These are phyloP conservation scores for Zopfia rhizophila DNA, from an alignment of 2,329 filamentous ascomycete genomes.

Conservation along the genomic window DNA sequence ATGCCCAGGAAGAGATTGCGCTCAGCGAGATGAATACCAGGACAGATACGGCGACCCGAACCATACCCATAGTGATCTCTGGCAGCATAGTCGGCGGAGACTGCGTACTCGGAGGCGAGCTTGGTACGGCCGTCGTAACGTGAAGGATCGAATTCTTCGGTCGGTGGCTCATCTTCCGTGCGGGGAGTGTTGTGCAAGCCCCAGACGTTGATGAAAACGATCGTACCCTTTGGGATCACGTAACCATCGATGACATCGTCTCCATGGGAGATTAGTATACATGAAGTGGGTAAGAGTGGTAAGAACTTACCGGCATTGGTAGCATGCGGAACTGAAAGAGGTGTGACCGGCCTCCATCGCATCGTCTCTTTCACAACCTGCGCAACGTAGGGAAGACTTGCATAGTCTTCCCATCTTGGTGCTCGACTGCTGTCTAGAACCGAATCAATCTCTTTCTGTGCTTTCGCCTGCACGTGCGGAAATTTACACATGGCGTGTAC, in stretches of 20 bases:
- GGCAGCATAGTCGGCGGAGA: conserved; percentile 2
- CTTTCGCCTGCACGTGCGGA: conserved; percentile 39
- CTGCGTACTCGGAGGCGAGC: conserved; percentile 2
- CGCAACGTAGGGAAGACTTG: conserved; percentile 42
- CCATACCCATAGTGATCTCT: conserved; percentile 30
- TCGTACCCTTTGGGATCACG: conserved; percentile 53
- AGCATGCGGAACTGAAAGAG: conserved; percentile 52
- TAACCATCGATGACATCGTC: conserved; percentile 55
- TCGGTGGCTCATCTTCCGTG: conserved; percentile 18
- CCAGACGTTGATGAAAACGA: conserved; percentile 50
- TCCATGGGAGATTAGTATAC: neutral
- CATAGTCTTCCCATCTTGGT: conserved; percentile 39
- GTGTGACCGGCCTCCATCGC: conserved; percentile 45
- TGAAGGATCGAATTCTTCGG: conserved; percentile 12
- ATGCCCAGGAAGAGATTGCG: conserved; percentile 20
- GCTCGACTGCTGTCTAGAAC: conserved; percentile 37
- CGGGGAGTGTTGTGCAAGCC: conserved; percentile 47
- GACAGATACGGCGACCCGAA: conserved; percentile 37
- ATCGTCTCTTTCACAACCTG: conserved; percentile 47
- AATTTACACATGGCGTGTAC: conserved; percentile 39
- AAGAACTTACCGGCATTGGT: conserved; percentile 36
- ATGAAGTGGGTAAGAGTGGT: neutral
- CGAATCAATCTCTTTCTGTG: conserved; percentile 42
- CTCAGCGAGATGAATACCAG: conserved; percentile 39
- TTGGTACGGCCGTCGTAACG: conserved; percentile 2